phyloP scores from a whole-genome alignment of 1,139 yeast species.

The Candida tetrigidarum region DNA sequence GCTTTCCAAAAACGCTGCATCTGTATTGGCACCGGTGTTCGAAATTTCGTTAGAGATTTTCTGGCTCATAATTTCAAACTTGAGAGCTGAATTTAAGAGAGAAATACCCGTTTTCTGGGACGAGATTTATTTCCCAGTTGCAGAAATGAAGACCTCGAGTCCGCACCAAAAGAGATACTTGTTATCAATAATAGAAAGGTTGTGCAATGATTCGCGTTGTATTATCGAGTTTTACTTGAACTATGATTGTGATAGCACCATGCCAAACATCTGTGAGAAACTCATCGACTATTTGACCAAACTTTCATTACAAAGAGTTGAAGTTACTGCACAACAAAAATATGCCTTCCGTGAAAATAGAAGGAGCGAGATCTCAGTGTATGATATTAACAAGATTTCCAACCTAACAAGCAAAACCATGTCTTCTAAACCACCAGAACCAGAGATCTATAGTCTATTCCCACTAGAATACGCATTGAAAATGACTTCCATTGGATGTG shows the following conservation, averaged over 20 bases:
- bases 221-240: conserved; percentile 91
- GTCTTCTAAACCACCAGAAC: conserved; percentile 63
- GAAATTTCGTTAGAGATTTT: conserved; percentile 92
- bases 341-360: conserved; percentile 65
- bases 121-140: conserved; percentile 92
- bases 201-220: conserved; percentile 89
- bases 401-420: conserved; percentile 73
- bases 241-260: conserved; percentile 88
- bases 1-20: conserved; percentile 90
- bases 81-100: conserved; percentile 85
- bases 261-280: conserved; percentile 86
- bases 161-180: conserved; percentile 91
- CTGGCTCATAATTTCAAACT: conserved; percentile 83
- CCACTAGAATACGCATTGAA: conserved; percentile 86
- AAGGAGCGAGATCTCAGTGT: conserved; percentile 68
- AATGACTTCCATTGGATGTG: conserved; percentile 76
- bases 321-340: conserved; percentile 71
- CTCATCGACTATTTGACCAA: conserved; percentile 78
- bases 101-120: conserved; percentile 94
- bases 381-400: conserved; percentile 74
- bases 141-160: conserved; percentile 90
- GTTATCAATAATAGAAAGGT: conserved; percentile 73
- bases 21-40: conserved; percentile 88
- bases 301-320: conserved; percentile 72
- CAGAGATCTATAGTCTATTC: conserved; percentile 56